Percentiles rank a stretch among this genome's conserved stretches.
These are phyloP conservation scores for Venturia pyrina DNA, from an alignment of 2,329 filamentous ascomycete species.

Conservation along the genomic window DNA sequence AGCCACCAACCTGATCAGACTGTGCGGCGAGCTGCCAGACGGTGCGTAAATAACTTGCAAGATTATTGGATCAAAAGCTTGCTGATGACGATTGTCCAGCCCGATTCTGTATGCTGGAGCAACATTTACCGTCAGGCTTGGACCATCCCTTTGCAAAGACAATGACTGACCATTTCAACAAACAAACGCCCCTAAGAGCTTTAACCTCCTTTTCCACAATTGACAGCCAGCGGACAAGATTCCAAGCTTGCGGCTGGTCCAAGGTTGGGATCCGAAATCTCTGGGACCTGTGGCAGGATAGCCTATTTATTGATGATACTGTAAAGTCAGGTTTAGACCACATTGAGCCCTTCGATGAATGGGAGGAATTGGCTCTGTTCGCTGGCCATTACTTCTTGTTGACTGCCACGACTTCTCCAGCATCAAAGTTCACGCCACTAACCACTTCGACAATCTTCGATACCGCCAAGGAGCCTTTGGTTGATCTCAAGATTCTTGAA, in stretches of 20 bases:
- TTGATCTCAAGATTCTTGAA: neutral
- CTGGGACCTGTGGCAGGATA: conserved; percentile 72
- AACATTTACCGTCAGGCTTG: conserved; percentile 68
- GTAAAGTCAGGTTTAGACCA: conserved; percentile 55
- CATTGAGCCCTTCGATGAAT: conserved; percentile 88
- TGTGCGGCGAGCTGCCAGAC: conserved; percentile 43
- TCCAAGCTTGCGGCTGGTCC: conserved; percentile 58
- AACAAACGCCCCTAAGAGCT: conserved; percentile 68
- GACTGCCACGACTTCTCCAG: conserved; percentile 36
- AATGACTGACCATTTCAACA: conserved; percentile 77
- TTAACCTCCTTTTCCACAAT: conserved; percentile 60
- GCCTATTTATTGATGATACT: conserved; percentile 41
- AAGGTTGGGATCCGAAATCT: conserved; percentile 55
- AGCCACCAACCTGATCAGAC: conserved; percentile 58
- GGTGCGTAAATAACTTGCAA: conserved; percentile 37
- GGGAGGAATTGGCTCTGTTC: conserved; percentile 88
- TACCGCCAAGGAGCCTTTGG: neutral
- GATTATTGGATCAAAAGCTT: conserved; percentile 8
- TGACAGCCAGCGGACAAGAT: conserved; percentile 56
- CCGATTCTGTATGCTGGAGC: conserved; percentile 78
- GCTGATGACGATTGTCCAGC: conserved; percentile 32
- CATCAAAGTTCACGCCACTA: neutral
- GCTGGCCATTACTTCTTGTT: conserved; percentile 76
- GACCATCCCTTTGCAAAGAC: conserved; percentile 76
- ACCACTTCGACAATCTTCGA: neutral